Evolutionary conservation across 2,329 filamentous ascomycete species (phyloP), one percentile per base, ranked within the genome.

Genomic region (Epichloe bromicola): DNA sequence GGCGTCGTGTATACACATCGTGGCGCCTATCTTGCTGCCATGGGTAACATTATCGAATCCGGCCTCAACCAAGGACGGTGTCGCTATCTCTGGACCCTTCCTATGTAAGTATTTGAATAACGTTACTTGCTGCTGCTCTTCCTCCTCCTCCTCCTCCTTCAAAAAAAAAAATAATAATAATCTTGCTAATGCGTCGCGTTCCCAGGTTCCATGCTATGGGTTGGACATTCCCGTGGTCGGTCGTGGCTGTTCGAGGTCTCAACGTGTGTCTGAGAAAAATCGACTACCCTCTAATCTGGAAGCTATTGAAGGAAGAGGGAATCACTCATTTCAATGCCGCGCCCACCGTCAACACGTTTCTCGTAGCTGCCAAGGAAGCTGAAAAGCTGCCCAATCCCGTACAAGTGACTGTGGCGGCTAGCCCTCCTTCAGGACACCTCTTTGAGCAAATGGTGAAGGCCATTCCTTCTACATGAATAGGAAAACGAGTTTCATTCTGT

Each of bases 311-410:
- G 61, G 79, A 88, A 49, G 87, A 97, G 67, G 74, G 79, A 6
- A 85, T 98, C 56, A 97, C 89, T 0, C 93, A 98, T 67, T 97
- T 94, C 71, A 95, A 91, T 62, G 91, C 91, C 1, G 93, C 91
- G 0, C 93, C 93, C 0, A 98, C 93, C 0, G 93, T 98, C 49
- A 97, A 97, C 65, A 98, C 91, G 0, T 71, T 97, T 1, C 79
- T 98, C 3, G 95, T 93, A 63, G 85, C 85, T 12, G 78, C 86
- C 3, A 76, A 83, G 40, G 83, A 89, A 65, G 91, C 93, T 2
- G 78, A 77, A 57, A 76, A 68, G 46, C 74, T 98, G 1, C 73
- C 81, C 0, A 69, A 80, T 1, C 79, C 82, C 0, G 89, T 97
- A 10, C 77, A 82, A 15, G 93, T 98, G 5, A 95, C 90, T 0